These are phyloP conservation scores for Cyberlindnera mrakii DNA, from an alignment of 805 yeast species.

Conservation along the genomic window DNA sequence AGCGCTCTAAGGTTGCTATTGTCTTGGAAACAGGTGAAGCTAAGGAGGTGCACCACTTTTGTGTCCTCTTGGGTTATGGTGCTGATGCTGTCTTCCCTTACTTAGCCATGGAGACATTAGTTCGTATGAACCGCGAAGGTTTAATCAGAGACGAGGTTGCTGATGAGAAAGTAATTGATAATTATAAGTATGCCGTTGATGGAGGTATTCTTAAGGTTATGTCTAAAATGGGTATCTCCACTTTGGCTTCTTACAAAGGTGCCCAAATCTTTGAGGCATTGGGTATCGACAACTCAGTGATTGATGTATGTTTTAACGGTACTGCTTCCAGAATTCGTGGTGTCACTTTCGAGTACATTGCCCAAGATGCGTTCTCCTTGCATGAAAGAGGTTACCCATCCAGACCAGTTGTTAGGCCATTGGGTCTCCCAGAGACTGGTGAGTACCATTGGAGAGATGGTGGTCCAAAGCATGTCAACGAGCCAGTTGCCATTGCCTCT, in stretches of 20 bases:
- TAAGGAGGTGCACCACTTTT: constrained; percentile 93
- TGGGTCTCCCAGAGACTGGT: constrained; percentile 83
- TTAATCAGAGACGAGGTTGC: constrained; percentile 53
- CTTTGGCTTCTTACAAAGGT: constrained; percentile 97
- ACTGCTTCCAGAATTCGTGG: constrained; percentile 97
- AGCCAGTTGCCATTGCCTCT: constrained; percentile 90
- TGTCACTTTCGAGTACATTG: constrained; percentile 89
- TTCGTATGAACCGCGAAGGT: constrained; percentile 78
- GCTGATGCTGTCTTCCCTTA: constrained; percentile 95
- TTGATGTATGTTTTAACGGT: constrained; percentile 93
- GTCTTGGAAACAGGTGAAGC: constrained; percentile 95
- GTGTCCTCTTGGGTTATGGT: constrained; percentile 94
- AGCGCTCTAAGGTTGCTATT: constrained; percentile 90
- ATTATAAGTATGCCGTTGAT: constrained; percentile 81
- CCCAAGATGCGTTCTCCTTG: constrained; percentile 91
- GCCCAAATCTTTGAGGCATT: constrained; percentile 97
- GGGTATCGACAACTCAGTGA: constrained; percentile 92
- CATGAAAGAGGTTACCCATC: constrained; percentile 91
- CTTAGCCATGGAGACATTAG: constrained; percentile 82
- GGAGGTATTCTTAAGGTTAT: constrained; percentile 92
- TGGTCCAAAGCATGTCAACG: constrained; percentile 92
- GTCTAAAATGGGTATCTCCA: constrained; percentile 99
- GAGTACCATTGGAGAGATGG: constrained; percentile 99
- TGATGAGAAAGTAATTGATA: constrained; percentile 57
- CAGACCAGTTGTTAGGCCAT: constrained; percentile 64